A percentile compares a stretch with the other conserved stretches of the same genome.
Conservation (phyloP, 768 basidiomycete genomes). For the Pholiota molesta region DNA sequence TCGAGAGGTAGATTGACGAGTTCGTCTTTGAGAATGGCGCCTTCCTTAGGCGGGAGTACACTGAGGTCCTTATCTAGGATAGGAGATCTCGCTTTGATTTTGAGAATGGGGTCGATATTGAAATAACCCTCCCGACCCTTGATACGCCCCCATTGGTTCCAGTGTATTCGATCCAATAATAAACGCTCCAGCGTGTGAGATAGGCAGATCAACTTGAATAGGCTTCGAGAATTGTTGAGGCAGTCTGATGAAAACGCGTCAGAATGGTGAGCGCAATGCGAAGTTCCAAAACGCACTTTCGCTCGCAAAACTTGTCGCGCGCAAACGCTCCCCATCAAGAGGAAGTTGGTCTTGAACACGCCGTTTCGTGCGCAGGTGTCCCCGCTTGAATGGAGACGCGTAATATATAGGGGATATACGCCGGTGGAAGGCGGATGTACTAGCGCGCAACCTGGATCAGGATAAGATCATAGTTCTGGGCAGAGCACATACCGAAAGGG, state of each 20-base stretch:
- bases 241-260: constrained; percentile 51
- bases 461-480: constrained; percentile 1
- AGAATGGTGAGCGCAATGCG: constrained; percentile 9
- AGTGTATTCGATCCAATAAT: constrained; percentile 95
- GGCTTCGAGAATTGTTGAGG: constrained; percentile 89
- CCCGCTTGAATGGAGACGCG: constrained; percentile 92
- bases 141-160: constrained; percentile 62
- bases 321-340: constrained; percentile 88
- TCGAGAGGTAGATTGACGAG: constrained; percentile 79
- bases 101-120: constrained; percentile 92
- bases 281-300: constrained; percentile 57
- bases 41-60: constrained; percentile 53
- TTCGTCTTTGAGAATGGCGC: constrained; percentile 56
- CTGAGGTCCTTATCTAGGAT: constrained; percentile 64
- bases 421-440: constrained; percentile 97
- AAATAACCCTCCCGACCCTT: constrained; percentile 93
- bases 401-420: constrained; percentile 84
- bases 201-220: constrained; percentile 92
- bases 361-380: constrained; percentile 90
- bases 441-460: constrained; percentile 7
- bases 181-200: constrained; percentile 96
- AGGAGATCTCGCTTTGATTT: constrained; percentile 67
- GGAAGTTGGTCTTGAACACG: constrained; percentile 95
- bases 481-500: constrained; percentile 67
- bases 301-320: constrained; percentile 71